Percentiles rank a stretch among this genome's conserved stretches.
Evolutionary conservation across 2,329 filamentous ascomycete species (phyloP).

Genomic region (Penicillium sp.): DNA sequence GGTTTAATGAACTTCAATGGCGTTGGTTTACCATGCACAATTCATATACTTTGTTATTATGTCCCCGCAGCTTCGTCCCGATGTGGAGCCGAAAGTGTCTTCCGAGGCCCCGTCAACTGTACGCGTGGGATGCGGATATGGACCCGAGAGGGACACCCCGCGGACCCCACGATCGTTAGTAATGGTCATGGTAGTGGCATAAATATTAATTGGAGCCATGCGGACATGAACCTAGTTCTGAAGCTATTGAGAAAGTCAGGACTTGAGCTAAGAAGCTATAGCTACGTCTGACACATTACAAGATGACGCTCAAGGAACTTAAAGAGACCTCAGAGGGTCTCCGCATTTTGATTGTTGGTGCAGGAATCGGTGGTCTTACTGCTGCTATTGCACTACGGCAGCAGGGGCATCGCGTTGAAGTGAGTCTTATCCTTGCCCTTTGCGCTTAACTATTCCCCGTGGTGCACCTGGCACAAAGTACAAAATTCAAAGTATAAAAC

Average conservation of each 20-base stretch:
- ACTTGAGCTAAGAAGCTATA: background rate
- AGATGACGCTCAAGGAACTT: constrained; percentile 18
- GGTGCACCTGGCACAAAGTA: background rate
- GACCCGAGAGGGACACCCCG: background rate
- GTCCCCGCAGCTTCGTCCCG: background rate
- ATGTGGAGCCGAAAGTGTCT: constrained; percentile 29
- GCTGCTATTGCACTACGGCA: constrained; percentile 51
- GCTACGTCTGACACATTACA: background rate
- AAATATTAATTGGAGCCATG: background rate
- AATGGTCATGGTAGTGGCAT: background rate
- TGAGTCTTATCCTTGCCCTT: background rate
- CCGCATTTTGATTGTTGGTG: constrained; percentile 34
- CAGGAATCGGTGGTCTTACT: constrained; percentile 35
- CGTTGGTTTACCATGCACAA: background rate
- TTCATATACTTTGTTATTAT: constrained; percentile 5
- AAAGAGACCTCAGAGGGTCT: constrained; percentile 17
- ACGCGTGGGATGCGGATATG: background rate
- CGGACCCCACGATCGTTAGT: background rate
- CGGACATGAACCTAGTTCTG: background rate
- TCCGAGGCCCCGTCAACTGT: background rate
- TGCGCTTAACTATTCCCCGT: no score
- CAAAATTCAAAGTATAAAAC: background rate
- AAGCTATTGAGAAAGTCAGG: background rate
- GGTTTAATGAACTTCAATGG: background rate
- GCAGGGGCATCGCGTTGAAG: constrained; percentile 50